Percentiles rank a stretch among this genome's conserved stretches.
Evolutionary conservation across 2,329 filamentous ascomycete species (phyloP).

Genomic region (Neofusicoccum umdonicola): DNA sequence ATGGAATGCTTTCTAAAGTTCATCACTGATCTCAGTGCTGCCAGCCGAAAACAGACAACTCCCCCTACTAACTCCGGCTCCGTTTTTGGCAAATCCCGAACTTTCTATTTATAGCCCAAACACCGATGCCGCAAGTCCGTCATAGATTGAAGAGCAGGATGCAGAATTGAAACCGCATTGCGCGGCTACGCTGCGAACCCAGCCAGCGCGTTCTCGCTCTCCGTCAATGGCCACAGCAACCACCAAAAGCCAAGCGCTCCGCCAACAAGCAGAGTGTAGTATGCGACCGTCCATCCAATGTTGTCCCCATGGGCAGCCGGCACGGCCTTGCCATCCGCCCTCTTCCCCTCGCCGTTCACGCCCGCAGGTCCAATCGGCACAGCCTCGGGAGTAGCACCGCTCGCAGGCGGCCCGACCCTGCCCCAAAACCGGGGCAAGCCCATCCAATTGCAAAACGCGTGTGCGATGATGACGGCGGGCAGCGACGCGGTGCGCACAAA

Average conservation of each 20-base stretch:
- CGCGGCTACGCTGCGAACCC: constrained; percentile 2
- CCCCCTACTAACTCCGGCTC: too few species aligned
- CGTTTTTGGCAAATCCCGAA: background rate
- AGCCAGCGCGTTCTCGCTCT: constrained; percentile 54
- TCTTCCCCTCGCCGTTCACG: constrained; percentile 25
- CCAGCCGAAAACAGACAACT: background rate
- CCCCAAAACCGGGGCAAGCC: constrained; percentile 87
- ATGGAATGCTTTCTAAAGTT: background rate
- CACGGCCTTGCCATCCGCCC: constrained; percentile 21
- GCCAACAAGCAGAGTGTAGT: constrained; percentile 72
- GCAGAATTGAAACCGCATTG: background rate
- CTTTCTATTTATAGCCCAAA: background rate
- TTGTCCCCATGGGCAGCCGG: constrained; percentile 29
- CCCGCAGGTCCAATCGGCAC: constrained; percentile 38
- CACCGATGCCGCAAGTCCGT: background rate
- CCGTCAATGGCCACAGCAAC: constrained; percentile 69
- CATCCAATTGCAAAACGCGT: constrained; percentile 90
- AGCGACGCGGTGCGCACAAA: constrained; percentile 83
- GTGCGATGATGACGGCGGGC: constrained; percentile 70
- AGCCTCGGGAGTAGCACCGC: constrained; percentile 13
- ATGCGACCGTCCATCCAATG: constrained; percentile 68
- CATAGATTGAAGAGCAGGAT: too few species aligned
- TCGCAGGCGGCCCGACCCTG: constrained; percentile 51
- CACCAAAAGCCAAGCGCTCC: constrained; percentile 72
- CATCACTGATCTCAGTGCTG: background rate